Conservation (phyloP, 805 yeast genomes). For the Saturnispora zaruensis region DNA sequence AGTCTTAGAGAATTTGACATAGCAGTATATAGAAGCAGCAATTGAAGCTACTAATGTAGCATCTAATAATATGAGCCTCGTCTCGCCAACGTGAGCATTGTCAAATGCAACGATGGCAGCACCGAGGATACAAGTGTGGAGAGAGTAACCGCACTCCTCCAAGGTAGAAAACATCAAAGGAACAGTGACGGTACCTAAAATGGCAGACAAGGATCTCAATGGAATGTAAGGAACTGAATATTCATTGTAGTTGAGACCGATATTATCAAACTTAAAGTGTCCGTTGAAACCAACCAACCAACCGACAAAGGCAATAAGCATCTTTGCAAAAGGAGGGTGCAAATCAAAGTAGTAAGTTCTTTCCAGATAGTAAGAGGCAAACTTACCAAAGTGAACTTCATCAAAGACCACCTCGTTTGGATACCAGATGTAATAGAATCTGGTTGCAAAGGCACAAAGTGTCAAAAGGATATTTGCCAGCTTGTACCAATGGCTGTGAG, state of each 20-base stretch:
- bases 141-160: constrained; percentile 75
- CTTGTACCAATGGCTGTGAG: constrained; percentile 18
- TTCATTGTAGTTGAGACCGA: constrained; percentile 73
- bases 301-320: constrained; percentile 85
- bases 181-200: constrained; percentile 74
- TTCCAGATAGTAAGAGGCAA: constrained; percentile 77
- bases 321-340: constrained; percentile 96
- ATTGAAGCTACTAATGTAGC: constrained; percentile 81
- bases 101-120: constrained; percentile 72
- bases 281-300: constrained; percentile 87
- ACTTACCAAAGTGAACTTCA: constrained; percentile 82
- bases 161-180: constrained; percentile 79
- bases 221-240: constrained; percentile 83
- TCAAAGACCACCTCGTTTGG: constrained; percentile 79
- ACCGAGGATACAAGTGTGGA: constrained; percentile 72
- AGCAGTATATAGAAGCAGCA: constrained; percentile 69
- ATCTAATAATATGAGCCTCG: constrained; percentile 85
- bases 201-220: constrained; percentile 68
- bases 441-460: constrained; percentile 36
- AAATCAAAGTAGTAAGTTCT: constrained; percentile 91
- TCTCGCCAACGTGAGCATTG: constrained; percentile 84
- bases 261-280: constrained; percentile 80
- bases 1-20: constrained; percentile 69
- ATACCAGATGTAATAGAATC: constrained; percentile 53
- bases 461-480: constrained; percentile 34